Evolutionary conservation across 495 filamentous ascomycete genomes (phyloP).

Genomic region (Penicillium coprophilum): DNA sequence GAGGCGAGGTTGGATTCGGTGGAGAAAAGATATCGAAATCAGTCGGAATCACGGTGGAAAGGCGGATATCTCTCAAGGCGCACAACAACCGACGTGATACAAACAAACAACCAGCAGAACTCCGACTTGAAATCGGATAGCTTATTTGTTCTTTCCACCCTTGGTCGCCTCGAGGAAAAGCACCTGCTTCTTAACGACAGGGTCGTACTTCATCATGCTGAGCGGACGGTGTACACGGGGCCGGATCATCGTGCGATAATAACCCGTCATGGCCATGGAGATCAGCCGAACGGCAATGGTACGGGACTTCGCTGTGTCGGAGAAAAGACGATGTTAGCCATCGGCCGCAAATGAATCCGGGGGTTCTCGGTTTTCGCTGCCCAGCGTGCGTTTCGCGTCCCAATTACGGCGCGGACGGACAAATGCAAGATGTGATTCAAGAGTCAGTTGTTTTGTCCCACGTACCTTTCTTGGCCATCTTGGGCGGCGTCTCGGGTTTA

Average conservation of each 20-base stretch:
- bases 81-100: neutral
- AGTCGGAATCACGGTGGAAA: neutral
- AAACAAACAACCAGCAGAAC: slow-evolving; percentile 2
- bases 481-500: slow-evolving; percentile 23
- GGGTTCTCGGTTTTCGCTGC: slow-evolving; percentile 1
- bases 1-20: neutral
- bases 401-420: neutral
- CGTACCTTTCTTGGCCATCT: slow-evolving; percentile 38
- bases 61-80: neutral
- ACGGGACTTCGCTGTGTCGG: slow-evolving; percentile 76
- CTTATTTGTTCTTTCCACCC: slow-evolving; percentile 47
- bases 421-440: neutral
- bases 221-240: slow-evolving; percentile 78
- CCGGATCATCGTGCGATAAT: slow-evolving; percentile 84
- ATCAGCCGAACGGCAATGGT: slow-evolving; percentile 89
- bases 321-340: slow-evolving; percentile 11
- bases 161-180: slow-evolving; percentile 90
- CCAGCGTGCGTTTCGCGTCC: neutral
- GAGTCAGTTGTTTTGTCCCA: neutral
- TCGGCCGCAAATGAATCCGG: slow-evolving; percentile 1
- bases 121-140: neutral
- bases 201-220: slow-evolving; percentile 99
- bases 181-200: slow-evolving; percentile 92
- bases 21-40: neutral
- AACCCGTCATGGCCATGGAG: slow-evolving; percentile 98